phyloP scores from a whole-genome alignment of 2,329 filamentous ascomycete species.

The Epichloe coenophiala region DNA sequence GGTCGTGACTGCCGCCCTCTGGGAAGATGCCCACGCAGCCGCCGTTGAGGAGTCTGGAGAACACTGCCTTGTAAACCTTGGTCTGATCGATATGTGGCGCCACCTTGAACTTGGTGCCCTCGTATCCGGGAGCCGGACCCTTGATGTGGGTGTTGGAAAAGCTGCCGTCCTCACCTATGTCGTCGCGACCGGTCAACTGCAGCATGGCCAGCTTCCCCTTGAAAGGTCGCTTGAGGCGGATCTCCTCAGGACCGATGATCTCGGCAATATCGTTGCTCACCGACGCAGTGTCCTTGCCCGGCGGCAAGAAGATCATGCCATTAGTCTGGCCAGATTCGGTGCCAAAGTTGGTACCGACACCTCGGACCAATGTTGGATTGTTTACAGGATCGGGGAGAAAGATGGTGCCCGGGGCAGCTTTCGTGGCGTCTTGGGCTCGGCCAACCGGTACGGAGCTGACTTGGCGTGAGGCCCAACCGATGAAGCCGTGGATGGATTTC shows the following conservation, averaged over 20 bases:
- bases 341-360: slow-evolving; percentile 73
- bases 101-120: slow-evolving; percentile 72
- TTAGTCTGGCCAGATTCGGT: slow-evolving; percentile 56
- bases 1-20: slow-evolving; percentile 90
- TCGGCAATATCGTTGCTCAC: slow-evolving; percentile 75
- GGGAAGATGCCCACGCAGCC: slow-evolving; percentile 95
- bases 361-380: slow-evolving; percentile 67
- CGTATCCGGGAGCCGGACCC: slow-evolving; percentile 46
- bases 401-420: slow-evolving; percentile 62
- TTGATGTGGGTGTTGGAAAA: slow-evolving; percentile 42
- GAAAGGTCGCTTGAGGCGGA: slow-evolving; percentile 79
- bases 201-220: slow-evolving; percentile 60
- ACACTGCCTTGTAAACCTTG: slow-evolving; percentile 86
- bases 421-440: slow-evolving; percentile 78
- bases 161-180: slow-evolving; percentile 53
- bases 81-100: slow-evolving; percentile 92
- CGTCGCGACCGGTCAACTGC: slow-evolving; percentile 71
- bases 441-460: slow-evolving; percentile 89
- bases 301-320: slow-evolving; percentile 77
- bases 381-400: slow-evolving; percentile 81
- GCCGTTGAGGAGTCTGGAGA: slow-evolving; percentile 64
- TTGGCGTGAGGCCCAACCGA: slow-evolving; percentile 72
- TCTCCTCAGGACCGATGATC: slow-evolving; percentile 65
- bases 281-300: slow-evolving; percentile 60
- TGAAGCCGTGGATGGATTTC: slow-evolving; percentile 89